Percentiles rank a stretch among this genome's conserved stretches.
phyloP scores from a whole-genome alignment of 805 yeast species.

The Dipodascopsis tothii region DNA sequence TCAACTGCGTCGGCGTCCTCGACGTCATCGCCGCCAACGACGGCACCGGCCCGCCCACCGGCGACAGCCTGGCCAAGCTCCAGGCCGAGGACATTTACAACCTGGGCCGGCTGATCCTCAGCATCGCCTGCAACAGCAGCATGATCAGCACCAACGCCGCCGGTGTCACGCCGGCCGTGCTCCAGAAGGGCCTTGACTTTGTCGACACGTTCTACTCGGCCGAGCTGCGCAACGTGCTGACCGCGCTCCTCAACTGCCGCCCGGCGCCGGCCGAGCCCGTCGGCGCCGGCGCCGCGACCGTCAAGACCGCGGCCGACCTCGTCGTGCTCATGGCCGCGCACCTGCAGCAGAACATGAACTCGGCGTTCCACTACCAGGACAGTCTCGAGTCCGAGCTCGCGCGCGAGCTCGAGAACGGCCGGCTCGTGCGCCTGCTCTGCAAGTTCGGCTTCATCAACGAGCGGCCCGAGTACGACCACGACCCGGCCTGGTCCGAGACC shows the following conservation, averaged over 20 bases:
- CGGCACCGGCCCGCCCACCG: constrained; percentile 27
- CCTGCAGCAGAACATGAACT: constrained; percentile 23
- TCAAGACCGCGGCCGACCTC: constrained; percentile 23
- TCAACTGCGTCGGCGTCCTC: constrained; percentile 62
- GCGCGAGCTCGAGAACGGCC: constrained; percentile 77
- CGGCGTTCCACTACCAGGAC: constrained; percentile 26
- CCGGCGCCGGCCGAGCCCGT: constrained; percentile 7
- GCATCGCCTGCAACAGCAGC: constrained; percentile 37
- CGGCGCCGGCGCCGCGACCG: not conserved
- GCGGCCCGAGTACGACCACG: constrained; percentile 57
- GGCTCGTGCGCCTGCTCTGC: constrained; percentile 72
- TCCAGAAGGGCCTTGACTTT: constrained; percentile 10
- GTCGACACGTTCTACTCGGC: constrained; percentile 12
- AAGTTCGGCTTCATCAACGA: constrained; percentile 74
- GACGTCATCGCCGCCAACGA: constrained; percentile 51
- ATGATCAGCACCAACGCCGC: constrained; percentile 3
- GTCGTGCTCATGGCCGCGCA: constrained; percentile 26
- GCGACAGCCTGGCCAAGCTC: constrained; percentile 26
- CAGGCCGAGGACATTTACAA: constrained; percentile 51
- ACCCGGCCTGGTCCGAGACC: constrained; percentile 59
- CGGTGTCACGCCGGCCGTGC: constrained; percentile 1
- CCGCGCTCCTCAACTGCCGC: constrained; percentile 6
- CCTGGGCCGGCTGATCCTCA: constrained; percentile 55
- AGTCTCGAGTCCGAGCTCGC: constrained; percentile 38
- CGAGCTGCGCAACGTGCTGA: constrained; percentile 11